Evolutionary conservation across 257 asterid genomes (phyloP).

Genomic region (Gentiana straminea): DNA sequence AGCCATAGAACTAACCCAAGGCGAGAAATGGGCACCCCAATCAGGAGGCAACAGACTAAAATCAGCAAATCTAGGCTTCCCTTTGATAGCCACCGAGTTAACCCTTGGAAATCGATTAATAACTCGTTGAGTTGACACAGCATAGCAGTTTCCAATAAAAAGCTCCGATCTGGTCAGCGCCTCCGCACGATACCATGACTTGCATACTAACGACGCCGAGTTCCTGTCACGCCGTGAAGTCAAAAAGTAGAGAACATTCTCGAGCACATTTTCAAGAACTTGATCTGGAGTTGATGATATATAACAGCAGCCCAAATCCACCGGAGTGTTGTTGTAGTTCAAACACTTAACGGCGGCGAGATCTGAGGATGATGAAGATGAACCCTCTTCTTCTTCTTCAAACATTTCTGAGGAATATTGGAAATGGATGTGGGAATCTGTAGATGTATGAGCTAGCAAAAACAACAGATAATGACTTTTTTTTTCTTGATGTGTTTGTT

Average conservation of each 20-base stretch:
- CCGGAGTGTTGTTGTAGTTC: slow-evolving; percentile 8
- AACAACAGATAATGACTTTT: too few relatives aligned
- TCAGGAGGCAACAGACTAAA: slow-evolving; percentile 27
- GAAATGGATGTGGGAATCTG: slow-evolving; percentile 2
- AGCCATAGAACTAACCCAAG: slow-evolving; percentile 17
- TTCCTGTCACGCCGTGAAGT: slow-evolving; percentile 24
- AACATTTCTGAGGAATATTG: slow-evolving; percentile 34
- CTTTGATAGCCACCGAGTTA: slow-evolving; percentile 19
- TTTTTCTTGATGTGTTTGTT: too few relatives aligned
- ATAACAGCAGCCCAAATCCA: not conserved
- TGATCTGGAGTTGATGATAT: slow-evolving; percentile 18
- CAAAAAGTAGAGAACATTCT: slow-evolving; percentile 26
- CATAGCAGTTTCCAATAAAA: slow-evolving; percentile 28
- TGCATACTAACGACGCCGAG: slow-evolving; percentile 28
- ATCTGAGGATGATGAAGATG: slow-evolving; percentile 24
- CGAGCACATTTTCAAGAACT: slow-evolving; percentile 28
- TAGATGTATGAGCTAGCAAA: too few relatives aligned
- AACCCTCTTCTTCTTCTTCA: slow-evolving; percentile 23
- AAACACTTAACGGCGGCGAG: slow-evolving; percentile 12
- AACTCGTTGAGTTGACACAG: slow-evolving; percentile 22
- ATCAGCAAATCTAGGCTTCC: slow-evolving; percentile 34
- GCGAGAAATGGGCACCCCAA: slow-evolving; percentile 28
- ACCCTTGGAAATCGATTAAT: slow-evolving; percentile 19
- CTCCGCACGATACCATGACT: slow-evolving; percentile 27
- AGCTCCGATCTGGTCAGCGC: slow-evolving; percentile 34